These are phyloP conservation scores for Solanum medicagineum DNA, from an alignment of 257 asterid genomes.

Conservation along the genomic window DNA sequence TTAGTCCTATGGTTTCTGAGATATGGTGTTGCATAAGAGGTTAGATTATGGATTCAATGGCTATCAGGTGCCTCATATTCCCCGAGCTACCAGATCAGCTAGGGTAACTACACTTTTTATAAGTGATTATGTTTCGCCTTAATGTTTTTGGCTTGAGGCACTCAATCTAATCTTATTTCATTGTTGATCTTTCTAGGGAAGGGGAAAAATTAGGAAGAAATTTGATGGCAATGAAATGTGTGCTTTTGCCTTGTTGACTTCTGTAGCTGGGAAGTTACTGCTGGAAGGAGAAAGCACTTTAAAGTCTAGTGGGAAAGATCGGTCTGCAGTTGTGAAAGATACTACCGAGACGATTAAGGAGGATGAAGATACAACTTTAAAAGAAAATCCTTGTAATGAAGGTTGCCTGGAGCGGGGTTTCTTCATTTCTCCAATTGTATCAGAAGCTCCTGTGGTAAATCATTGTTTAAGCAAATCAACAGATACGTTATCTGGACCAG, in stretches of 20 bases:
- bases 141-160: not conserved
- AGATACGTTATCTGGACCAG: slow-evolving; percentile 46
- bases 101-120: slow-evolving; percentile 37
- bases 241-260: slow-evolving; percentile 78
- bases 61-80: slow-evolving; percentile 62
- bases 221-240: slow-evolving; percentile 47
- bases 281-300: slow-evolving; percentile 35
- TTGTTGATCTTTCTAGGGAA: slow-evolving; percentile 38
- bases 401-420: slow-evolving; percentile 39
- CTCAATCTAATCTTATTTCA: slow-evolving; percentile 2
- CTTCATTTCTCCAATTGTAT: slow-evolving; percentile 52
- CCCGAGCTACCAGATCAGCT: slow-evolving; percentile 87
- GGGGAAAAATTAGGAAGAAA: slow-evolving; percentile 46
- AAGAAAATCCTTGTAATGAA: slow-evolving; percentile 18
- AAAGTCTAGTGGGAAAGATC: slow-evolving; percentile 32
- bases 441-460: slow-evolving; percentile 38
- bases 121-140: not conserved
- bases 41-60: slow-evolving; percentile 67
- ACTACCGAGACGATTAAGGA: slow-evolving; percentile 21
- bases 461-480: slow-evolving; percentile 19
- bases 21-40: slow-evolving; percentile 79
- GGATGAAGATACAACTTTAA: slow-evolving; percentile 26
- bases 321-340: slow-evolving; percentile 22
- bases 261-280: slow-evolving; percentile 75
- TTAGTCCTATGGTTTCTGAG: slow-evolving; percentile 48